Conservation (phyloP, 345 rosid genomes). For the Iberis pinnata region DNA sequence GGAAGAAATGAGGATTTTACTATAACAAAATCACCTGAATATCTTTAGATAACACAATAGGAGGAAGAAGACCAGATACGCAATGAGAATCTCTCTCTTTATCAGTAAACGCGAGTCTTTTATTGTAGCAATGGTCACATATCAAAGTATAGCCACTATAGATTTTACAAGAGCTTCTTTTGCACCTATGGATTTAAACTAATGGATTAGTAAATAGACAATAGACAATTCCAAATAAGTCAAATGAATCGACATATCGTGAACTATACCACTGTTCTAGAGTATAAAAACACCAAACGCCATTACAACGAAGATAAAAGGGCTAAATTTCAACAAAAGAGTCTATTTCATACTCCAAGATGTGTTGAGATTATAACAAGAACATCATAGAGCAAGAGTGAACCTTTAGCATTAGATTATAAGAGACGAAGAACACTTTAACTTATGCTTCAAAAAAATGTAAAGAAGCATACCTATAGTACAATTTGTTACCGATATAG, state of each 20-base stretch:
- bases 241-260: conserved; percentile 40
- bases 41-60: conserved; percentile 55
- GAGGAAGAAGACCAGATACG: conserved; percentile 93
- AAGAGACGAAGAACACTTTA: conserved; percentile 6
- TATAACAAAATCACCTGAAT: conserved; percentile 49
- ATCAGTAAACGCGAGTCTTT: conserved; percentile 80
- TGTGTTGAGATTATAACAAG: conserved; percentile 35
- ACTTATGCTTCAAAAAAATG: not conserved
- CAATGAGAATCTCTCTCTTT: conserved; percentile 93
- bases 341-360: conserved; percentile 67
- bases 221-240: no score
- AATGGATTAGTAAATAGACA: conserved; percentile 19
- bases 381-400: conserved; percentile 63
- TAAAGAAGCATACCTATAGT: no score
- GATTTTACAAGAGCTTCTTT: conserved; percentile 91
- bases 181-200: conserved; percentile 57
- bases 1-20: conserved; percentile 1
- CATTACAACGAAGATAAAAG: conserved; percentile 47
- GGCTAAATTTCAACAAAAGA: conserved; percentile 52
- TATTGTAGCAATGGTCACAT: conserved; percentile 92
- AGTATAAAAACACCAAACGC: conserved; percentile 57
- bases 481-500: conserved; percentile 23
- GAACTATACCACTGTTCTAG: conserved; percentile 92
- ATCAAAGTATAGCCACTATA: conserved; percentile 84
- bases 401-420: conserved; percentile 14